These are phyloP conservation scores for Hordeum pubiflorum DNA, from an alignment of 202 grass and related monocot species.

Conservation along the genomic window DNA sequence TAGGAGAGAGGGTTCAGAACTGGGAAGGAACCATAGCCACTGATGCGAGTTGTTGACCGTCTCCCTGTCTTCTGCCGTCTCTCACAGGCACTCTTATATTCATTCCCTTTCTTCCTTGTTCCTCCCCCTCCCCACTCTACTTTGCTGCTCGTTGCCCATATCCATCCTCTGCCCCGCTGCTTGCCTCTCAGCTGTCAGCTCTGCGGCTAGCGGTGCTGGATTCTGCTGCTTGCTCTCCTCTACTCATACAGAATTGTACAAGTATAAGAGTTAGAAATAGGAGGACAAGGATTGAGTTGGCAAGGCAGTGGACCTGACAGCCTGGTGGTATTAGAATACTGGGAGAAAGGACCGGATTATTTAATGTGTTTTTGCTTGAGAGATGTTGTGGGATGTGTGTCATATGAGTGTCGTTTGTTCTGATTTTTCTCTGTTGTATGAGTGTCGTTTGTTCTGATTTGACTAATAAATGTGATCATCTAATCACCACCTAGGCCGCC, in stretches of 20 bases:
- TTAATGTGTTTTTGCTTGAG: background rate
- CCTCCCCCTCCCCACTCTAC: background rate
- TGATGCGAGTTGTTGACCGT: background rate
- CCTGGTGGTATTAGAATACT: background rate
- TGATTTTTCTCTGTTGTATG: background rate
- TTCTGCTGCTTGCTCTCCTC: background rate
- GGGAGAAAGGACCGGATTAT: background rate
- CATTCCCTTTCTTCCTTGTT: background rate
- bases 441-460: background rate
- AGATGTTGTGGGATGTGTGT: background rate
- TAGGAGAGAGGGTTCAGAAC: background rate
- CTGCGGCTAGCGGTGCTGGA: background rate
- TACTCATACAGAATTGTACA: background rate
- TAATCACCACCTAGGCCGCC: background rate
- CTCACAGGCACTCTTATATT: too few species aligned
- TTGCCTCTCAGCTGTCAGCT: background rate
- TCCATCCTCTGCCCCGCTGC: background rate
- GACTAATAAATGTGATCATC: background rate
- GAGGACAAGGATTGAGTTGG: background rate
- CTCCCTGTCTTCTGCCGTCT: too few species aligned
- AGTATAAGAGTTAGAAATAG: background rate
- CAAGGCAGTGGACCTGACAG: background rate
- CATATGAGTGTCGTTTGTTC: background rate
- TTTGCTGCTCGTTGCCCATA: background rate
- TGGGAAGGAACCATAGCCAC: background rate